phyloP scores from a whole-genome alignment of 257 asterid genomes.

The Solanum pennellii region DNA sequence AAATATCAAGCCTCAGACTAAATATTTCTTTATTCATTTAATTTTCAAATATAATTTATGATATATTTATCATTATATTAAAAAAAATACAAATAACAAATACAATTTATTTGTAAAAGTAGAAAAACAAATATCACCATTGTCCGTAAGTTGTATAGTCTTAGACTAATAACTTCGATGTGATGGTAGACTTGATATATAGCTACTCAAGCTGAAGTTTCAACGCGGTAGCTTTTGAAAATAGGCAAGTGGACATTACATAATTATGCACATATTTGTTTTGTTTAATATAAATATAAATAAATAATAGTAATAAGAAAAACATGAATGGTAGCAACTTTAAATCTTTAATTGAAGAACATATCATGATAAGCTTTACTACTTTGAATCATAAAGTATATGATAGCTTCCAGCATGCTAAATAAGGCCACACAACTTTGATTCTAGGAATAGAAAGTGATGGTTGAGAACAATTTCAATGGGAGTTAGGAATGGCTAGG shows the following conservation, averaged over 20 bases:
- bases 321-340: not conserved
- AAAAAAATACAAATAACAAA: too few relatives aligned
- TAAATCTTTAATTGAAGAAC: not conserved
- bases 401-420: not conserved
- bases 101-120: not conserved
- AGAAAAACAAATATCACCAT: too few relatives aligned
- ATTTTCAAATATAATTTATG: too few relatives aligned
- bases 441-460: not conserved
- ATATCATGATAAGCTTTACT: not conserved
- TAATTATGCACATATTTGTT: not conserved
- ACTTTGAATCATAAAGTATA: not conserved
- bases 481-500: not conserved
- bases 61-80: too few relatives aligned
- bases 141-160: too few relatives aligned
- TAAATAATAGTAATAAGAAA: not conserved
- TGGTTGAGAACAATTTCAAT: not conserved
- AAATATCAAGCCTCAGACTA: not conserved
- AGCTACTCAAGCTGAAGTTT: not conserved
- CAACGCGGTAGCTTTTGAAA: not conserved
- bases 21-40: not conserved
- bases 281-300: not conserved
- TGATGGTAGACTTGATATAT: not conserved
- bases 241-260: not conserved
- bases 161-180: not conserved
- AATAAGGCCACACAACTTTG: not conserved